Conservation (phyloP, 208 protist species). For the Porcisia deanei region DNA sequence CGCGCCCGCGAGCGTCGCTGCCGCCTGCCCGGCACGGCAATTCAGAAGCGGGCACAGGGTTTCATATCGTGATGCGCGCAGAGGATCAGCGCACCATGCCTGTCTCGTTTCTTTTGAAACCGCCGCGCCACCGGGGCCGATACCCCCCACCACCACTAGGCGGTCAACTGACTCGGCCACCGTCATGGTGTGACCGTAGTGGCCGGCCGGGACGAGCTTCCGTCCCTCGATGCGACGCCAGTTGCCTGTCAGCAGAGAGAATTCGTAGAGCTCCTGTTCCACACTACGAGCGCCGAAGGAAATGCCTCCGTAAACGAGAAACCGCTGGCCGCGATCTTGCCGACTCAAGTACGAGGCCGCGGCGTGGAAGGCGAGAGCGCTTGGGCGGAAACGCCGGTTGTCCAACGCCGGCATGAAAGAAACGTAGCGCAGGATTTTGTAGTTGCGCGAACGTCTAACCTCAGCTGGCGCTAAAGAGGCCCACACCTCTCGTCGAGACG, state of each 20-base stretch:
- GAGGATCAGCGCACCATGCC: slow-evolving; percentile 23
- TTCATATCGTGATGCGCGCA: slow-evolving; percentile 29
- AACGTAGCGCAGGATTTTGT: slow-evolving; percentile 60
- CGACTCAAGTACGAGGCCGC: slow-evolving; percentile 53
- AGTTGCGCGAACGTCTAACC: slow-evolving; percentile 43
- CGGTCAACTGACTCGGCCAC: slow-evolving; percentile 51
- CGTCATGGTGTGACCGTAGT: slow-evolving; percentile 77
- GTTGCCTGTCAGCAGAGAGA: slow-evolving; percentile 68
- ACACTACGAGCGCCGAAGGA: slow-evolving; percentile 25
- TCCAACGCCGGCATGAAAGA: slow-evolving; percentile 51
- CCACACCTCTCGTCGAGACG: slow-evolving; percentile 74
- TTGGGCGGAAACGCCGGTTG: slow-evolving; percentile 66
- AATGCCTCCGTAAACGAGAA: slow-evolving; percentile 82
- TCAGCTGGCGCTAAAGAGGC: slow-evolving; percentile 50
- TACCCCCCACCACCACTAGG: slow-evolving; percentile 75
- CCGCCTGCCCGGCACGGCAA: slow-evolving; percentile 2
- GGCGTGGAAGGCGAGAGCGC: slow-evolving; percentile 68
- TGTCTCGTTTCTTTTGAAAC: slow-evolving; percentile 4
- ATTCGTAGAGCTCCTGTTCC: slow-evolving; percentile 88
- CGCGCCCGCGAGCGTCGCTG: background rate
- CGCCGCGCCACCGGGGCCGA: slow-evolving; percentile 58
- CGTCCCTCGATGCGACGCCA: slow-evolving; percentile 82
- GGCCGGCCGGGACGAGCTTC: slow-evolving; percentile 68
- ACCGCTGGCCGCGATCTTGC: slow-evolving; percentile 64
- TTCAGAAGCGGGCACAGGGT: slow-evolving; percentile 34